Evolutionary conservation across 805 yeast species (phyloP).

Genomic region (Metschnikowia reukaufii): DNA sequence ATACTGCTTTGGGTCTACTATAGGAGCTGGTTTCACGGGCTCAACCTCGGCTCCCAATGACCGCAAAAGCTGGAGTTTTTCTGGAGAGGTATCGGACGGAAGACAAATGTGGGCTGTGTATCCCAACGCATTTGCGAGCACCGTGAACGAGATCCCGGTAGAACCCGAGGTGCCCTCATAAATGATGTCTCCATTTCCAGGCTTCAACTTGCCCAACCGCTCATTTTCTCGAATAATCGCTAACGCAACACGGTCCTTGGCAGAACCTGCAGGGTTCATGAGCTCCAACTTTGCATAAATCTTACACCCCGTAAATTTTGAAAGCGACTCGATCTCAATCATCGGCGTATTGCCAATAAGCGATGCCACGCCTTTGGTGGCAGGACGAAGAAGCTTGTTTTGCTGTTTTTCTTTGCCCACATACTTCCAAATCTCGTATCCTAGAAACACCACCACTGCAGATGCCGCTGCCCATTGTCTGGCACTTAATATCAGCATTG

Average conservation of each 20-base stretch:
- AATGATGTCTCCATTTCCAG: slow-evolving; percentile 65
- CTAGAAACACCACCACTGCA: slow-evolving; percentile 14
- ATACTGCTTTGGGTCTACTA: slow-evolving; percentile 90
- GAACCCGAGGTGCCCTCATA: slow-evolving; percentile 97
- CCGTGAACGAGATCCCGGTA: slow-evolving; percentile 91
- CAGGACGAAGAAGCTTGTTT: slow-evolving; percentile 19
- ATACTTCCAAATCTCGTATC: slow-evolving; percentile 14
- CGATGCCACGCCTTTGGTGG: slow-evolving; percentile 61
- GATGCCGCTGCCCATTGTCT: slow-evolving; percentile 21
- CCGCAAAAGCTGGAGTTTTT: slow-evolving; percentile 69
- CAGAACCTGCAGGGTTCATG: slow-evolving; percentile 90
- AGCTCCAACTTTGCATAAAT: slow-evolving; percentile 86
- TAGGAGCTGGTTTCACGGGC: slow-evolving; percentile 90
- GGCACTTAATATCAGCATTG: slow-evolving; percentile 8
- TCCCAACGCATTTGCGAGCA: slow-evolving; percentile 85
- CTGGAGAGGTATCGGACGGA: slow-evolving; percentile 90
- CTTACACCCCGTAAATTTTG: slow-evolving; percentile 72
- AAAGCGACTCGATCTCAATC: slow-evolving; percentile 68
- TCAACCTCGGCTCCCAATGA: slow-evolving; percentile 81
- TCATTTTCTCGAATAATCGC: slow-evolving; percentile 78
- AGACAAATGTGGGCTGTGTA: slow-evolving; percentile 89
- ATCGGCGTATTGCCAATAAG: slow-evolving; percentile 91
- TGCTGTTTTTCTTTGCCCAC: slow-evolving; percentile 1
- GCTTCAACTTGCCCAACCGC: slow-evolving; percentile 51
- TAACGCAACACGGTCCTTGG: slow-evolving; percentile 91